Evolutionary conservation across 768 basidiomycete species (phyloP).

Genomic region (Mycena maculata): DNA sequence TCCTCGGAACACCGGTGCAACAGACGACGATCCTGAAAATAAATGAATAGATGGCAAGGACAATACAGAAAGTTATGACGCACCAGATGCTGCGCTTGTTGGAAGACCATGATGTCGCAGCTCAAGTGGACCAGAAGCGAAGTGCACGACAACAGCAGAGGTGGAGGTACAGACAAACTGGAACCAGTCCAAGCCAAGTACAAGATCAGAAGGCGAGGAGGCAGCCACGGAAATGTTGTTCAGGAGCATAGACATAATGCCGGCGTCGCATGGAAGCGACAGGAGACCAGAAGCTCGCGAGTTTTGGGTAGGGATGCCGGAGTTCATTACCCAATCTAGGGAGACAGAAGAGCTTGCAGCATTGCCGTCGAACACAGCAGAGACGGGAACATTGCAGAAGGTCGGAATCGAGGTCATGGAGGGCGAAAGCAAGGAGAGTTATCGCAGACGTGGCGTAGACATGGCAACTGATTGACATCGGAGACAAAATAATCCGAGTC

Average conservation of each 20-base stretch:
- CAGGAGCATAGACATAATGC: constrained; percentile 1
- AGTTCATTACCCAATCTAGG: constrained; percentile 9
- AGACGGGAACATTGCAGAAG: constrained; percentile 6
- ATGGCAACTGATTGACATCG: too few species aligned
- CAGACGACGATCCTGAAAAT: too few species aligned
- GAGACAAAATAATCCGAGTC: too few species aligned
- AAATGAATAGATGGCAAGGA: not conserved
- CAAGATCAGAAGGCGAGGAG: constrained; percentile 4
- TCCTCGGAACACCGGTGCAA: not conserved
- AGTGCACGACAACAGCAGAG: not conserved
- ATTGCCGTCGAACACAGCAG: constrained; percentile 2
- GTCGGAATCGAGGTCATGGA: not conserved
- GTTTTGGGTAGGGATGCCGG: not conserved
- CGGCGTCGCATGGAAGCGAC: not conserved
- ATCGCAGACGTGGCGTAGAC: too few species aligned
- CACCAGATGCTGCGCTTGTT: not conserved
- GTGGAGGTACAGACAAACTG: not conserved
- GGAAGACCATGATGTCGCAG: too few species aligned
- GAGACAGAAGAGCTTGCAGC: not conserved
- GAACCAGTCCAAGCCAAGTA: constrained; percentile 6
- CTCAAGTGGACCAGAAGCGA: not conserved
- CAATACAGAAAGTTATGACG: not conserved
- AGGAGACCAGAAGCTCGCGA: not conserved
- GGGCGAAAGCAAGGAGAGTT: not conserved
- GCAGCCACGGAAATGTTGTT: constrained; percentile 1